Evolutionary conservation across 169 alveolate species (phyloP).

Genomic region (Plasmodium reichenowi): DNA sequence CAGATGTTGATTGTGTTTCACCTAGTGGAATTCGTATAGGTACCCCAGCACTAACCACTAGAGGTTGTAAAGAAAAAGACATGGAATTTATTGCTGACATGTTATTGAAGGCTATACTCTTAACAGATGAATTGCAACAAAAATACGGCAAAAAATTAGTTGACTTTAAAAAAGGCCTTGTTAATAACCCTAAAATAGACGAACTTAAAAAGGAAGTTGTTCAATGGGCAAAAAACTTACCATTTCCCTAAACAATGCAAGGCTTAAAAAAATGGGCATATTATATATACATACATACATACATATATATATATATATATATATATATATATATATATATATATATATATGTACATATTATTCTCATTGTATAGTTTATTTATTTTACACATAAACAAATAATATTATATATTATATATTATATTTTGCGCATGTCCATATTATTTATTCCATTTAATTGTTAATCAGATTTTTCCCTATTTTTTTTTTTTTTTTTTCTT

Average conservation of each 20-base stretch:
- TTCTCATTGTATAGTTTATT: too few relatives aligned
- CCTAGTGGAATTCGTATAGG: constrained; percentile 95
- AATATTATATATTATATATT: too few relatives aligned
- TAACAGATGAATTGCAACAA: constrained; percentile 80
- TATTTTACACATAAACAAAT: too few relatives aligned
- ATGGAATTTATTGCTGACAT: constrained; percentile 85
- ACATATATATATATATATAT: background rate
- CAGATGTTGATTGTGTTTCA: constrained; percentile 88
- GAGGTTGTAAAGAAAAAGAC: constrained; percentile 93
- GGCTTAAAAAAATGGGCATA: background rate
- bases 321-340: too few relatives aligned
- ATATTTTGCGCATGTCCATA: too few relatives aligned
- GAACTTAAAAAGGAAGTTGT: constrained; percentile 77
- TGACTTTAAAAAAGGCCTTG: constrained; percentile 80
- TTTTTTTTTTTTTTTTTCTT: too few relatives aligned
- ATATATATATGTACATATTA: too few relatives aligned
- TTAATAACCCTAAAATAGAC: constrained; percentile 47
- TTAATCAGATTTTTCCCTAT: too few relatives aligned
- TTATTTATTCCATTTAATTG: too few relatives aligned
- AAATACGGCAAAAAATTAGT: constrained; percentile 78
- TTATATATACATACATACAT: background rate
- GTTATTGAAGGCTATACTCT: constrained; percentile 79
- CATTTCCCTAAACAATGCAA: constrained; percentile 45
- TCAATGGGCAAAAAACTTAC: constrained; percentile 80
- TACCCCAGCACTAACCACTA: constrained; percentile 95